Conservation (phyloP, 345 rosid genomes). For the Triadica sebifera region DNA sequence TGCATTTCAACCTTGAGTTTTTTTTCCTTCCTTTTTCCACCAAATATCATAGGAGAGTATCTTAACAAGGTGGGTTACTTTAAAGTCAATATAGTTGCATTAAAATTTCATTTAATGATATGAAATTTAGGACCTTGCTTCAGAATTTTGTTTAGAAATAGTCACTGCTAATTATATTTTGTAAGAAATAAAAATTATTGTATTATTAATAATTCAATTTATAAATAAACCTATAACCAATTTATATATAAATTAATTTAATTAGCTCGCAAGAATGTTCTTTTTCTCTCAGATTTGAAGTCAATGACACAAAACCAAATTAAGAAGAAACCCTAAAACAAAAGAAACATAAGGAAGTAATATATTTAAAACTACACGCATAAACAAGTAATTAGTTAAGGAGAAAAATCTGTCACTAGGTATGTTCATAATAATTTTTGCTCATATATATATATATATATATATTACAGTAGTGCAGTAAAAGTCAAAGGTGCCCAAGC, state of each 20-base stretch:
- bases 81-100: slow-evolving; percentile 1
- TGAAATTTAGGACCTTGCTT: not conserved
- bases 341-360: not conserved
- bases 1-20: not conserved
- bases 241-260: too few species aligned
- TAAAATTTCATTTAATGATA: not conserved
- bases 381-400: too few species aligned
- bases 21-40: not conserved
- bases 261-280: not conserved
- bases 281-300: not conserved
- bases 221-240: too few species aligned
- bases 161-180: too few species aligned
- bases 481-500: not conserved
- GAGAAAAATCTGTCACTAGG: not conserved
- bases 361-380: too few species aligned
- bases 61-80: not conserved
- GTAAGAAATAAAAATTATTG: too few species aligned
- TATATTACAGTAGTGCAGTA: not conserved
- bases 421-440: not conserved
- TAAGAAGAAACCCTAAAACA: not conserved
- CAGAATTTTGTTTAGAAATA: too few species aligned
- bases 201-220: too few species aligned
- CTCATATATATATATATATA: too few species aligned
- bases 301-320: not conserved
- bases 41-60: not conserved